These are phyloP conservation scores for Exophiala sp. DNA, from an alignment of 2,329 filamentous ascomycete species.

Conservation along the genomic window DNA sequence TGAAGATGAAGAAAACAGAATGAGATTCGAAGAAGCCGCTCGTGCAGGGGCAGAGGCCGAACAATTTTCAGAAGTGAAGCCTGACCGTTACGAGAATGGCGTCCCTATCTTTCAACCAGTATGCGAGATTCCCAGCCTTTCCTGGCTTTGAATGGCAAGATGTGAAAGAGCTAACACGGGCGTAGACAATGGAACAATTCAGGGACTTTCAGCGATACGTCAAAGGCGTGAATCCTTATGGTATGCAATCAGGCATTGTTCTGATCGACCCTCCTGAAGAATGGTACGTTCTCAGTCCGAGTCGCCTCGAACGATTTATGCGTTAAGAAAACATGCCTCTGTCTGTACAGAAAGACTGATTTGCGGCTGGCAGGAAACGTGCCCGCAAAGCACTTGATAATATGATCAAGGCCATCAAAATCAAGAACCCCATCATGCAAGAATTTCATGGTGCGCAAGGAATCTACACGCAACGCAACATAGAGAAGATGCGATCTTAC, in stretches of 20 bases:
- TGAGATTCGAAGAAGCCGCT: conserved; percentile 29
- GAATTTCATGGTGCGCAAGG: conserved; percentile 96
- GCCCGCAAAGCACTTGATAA: conserved; percentile 62
- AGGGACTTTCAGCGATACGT: conserved; percentile 81
- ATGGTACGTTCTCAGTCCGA: conserved; percentile 61
- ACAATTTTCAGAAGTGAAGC: conserved; percentile 73
- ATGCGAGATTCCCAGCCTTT: conserved; percentile 31
- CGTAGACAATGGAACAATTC: conserved; percentile 72
- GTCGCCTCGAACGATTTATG: background rate
- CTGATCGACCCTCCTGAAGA: conserved; percentile 92
- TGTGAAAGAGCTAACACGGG: conserved; percentile 6
- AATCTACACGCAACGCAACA: conserved; percentile 94
- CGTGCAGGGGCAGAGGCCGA: conserved; percentile 44
- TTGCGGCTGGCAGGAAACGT: conserved; percentile 20
- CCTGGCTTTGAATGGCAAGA: background rate
- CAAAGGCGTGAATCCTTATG: conserved; percentile 84
- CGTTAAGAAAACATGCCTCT: background rate
- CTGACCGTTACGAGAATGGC: conserved; percentile 80
- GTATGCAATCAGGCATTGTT: conserved; percentile 95
- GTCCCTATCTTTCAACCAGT: conserved; percentile 90
- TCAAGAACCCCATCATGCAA: conserved; percentile 96
- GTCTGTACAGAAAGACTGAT: background rate
- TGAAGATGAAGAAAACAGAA: conserved; percentile 27
- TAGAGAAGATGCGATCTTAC: conserved; percentile 92
- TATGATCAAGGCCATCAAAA: conserved; percentile 82